phyloP scores from a whole-genome alignment of 2,329 filamentous ascomycete genomes.

The Colletotrichum liaoningense region DNA sequence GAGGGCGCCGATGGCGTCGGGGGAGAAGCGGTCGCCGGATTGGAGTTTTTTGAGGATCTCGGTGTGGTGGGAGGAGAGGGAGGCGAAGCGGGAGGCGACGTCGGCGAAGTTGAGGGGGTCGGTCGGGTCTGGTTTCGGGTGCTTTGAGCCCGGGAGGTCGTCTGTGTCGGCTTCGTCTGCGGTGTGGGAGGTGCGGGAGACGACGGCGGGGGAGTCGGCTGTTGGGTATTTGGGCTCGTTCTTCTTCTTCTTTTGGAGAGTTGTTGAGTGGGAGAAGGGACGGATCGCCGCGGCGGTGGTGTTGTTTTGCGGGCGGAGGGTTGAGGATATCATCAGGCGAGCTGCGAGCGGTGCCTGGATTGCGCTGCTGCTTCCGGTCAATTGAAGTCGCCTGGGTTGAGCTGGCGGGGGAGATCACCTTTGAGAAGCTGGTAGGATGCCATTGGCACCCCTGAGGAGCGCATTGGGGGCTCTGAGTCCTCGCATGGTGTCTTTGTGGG shows the following conservation, averaged over 20 bases:
- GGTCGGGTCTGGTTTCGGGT: slow-evolving; percentile 48
- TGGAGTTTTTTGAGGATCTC: slow-evolving; percentile 55
- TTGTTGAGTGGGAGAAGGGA: slow-evolving; percentile 44
- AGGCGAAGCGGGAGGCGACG: slow-evolving; percentile 55
- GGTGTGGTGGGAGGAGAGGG: slow-evolving; percentile 55
- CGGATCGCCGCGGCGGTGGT: slow-evolving; percentile 35
- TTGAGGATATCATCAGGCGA: slow-evolving; percentile 19
- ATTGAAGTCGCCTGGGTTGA: background rate
- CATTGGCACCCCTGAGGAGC: slow-evolving; percentile 31
- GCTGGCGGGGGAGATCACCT: background rate
- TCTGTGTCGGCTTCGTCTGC: slow-evolving; percentile 38
- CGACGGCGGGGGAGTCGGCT: slow-evolving; percentile 31
- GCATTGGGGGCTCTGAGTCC: slow-evolving; percentile 1
- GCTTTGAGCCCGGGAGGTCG: slow-evolving; percentile 35
- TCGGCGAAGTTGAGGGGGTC: slow-evolving; percentile 63
- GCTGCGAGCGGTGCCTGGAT: slow-evolving; percentile 9
- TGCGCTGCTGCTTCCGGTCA: slow-evolving; percentile 13
- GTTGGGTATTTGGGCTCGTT: slow-evolving; percentile 42
- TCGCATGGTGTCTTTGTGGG: slow-evolving; percentile 4
- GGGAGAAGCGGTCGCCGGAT: slow-evolving; percentile 63
- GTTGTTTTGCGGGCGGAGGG: background rate
- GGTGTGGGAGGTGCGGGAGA: slow-evolving; percentile 35
- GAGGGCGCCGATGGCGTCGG: slow-evolving; percentile 59
- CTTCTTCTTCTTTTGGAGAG: slow-evolving; percentile 50
- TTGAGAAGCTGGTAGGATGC: slow-evolving; percentile 10